A percentile compares a stretch with the other conserved stretches of the same genome.
Evolutionary conservation across 2,329 filamentous ascomycete genomes (phyloP).

Genomic region (Graphilbum fragrans): DNA sequence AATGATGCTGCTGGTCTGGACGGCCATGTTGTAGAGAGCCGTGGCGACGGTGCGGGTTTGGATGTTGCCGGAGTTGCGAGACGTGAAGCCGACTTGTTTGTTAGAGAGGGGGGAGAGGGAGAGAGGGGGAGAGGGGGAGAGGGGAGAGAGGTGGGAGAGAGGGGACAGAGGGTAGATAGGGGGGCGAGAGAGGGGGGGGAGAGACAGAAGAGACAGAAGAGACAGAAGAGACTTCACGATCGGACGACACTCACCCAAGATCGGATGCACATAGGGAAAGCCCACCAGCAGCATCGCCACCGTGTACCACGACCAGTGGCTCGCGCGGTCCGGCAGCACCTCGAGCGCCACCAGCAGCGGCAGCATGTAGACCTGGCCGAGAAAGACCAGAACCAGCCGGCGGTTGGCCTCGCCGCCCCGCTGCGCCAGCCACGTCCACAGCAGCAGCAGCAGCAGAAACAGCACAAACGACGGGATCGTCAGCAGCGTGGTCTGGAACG

Average conservation of each 20-base stretch:
- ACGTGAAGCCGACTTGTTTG: constrained; percentile 43
- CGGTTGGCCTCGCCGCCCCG: constrained; percentile 21
- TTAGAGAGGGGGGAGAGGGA: too few relatives aligned
- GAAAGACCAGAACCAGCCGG: constrained; percentile 27
- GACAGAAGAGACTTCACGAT: not conserved
- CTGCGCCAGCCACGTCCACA: constrained; percentile 34
- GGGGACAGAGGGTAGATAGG: too few relatives aligned
- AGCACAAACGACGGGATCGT: constrained; percentile 14
- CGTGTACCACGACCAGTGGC: constrained; percentile 33
- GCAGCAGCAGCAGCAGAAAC: constrained; percentile 28
- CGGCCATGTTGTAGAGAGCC: constrained; percentile 47
- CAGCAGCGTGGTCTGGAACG: constrained; percentile 10
- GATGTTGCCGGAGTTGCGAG: constrained; percentile 49
- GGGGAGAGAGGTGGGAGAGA: too few relatives aligned
- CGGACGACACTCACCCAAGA: constrained; percentile 14
- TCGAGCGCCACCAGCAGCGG: constrained; percentile 34
- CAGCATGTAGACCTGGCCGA: constrained; percentile 37
- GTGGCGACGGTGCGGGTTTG: constrained; percentile 49
- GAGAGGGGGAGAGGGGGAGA: not conserved
- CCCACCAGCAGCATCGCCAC: constrained; percentile 30
- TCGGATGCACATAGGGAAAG: constrained; percentile 31
- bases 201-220: not conserved
- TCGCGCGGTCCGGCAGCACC: constrained; percentile 19
- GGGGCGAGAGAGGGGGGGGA: not conserved
- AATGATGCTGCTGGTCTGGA: constrained; percentile 30